phyloP scores from a whole-genome alignment of 805 yeast genomes.

The Cephaloascus fragrans region DNA sequence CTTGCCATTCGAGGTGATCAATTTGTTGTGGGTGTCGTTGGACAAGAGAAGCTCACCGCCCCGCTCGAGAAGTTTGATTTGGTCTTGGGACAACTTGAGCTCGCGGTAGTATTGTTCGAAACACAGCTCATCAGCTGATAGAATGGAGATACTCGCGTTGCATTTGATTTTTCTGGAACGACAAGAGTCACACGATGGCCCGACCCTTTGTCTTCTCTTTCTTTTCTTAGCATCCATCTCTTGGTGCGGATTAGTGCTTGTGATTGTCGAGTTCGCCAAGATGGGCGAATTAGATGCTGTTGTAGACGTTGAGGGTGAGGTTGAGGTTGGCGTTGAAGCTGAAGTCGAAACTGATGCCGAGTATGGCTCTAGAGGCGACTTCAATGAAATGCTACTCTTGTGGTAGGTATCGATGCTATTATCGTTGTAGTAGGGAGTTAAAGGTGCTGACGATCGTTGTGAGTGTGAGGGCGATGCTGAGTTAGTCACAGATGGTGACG shows the following conservation, averaged over 20 bases:
- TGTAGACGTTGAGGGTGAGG: too few species aligned
- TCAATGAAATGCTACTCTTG: too few species aligned
- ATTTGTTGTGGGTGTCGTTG: neutral
- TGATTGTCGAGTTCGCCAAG: neutral
- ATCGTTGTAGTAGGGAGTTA: neutral
- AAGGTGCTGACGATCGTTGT: too few species aligned
- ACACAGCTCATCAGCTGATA: conserved; percentile 14
- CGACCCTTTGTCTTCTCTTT: conserved; percentile 52
- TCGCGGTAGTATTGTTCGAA: too few species aligned
- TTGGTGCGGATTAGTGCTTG: neutral
- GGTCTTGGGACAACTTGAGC: conserved; percentile 4
- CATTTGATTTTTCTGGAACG: conserved; percentile 63
- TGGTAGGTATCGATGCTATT: neutral
- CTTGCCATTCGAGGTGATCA: conserved; percentile 13
- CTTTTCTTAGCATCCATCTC: neutral
- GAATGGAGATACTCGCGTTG: conserved; percentile 48
- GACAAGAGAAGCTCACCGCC: neutral
- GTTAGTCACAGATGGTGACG: too few species aligned
- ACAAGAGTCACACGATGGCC: conserved; percentile 70
- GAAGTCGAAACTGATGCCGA: too few species aligned
- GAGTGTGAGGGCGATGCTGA: too few species aligned
- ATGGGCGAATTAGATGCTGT: too few species aligned
- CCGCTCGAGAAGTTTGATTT: conserved; percentile 4
- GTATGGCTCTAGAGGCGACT: too few species aligned
- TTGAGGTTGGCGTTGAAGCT: too few species aligned